Evolutionary conservation across 73 alveolate genomes (phyloP).

Genomic region (Tetrahymena malaccensis): DNA sequence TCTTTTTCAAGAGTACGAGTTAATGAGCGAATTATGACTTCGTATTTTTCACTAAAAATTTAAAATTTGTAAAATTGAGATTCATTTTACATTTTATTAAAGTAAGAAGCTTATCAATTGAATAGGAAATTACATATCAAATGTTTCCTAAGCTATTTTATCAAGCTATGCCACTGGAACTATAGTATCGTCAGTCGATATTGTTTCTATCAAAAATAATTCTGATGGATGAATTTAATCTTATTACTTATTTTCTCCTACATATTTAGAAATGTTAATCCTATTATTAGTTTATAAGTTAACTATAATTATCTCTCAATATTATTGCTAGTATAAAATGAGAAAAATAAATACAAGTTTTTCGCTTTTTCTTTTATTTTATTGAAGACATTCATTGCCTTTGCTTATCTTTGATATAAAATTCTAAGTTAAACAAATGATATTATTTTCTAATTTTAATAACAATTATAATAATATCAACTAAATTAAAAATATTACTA

Average conservation of each 20-base stretch:
- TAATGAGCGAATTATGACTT: not conserved
- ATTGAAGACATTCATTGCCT: not conserved
- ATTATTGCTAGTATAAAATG: not conserved
- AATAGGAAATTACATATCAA: not conserved
- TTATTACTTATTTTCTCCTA: not conserved
- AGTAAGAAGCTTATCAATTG: not conserved
- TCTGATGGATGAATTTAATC: not conserved
- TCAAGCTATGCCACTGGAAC: not conserved
- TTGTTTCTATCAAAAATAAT: not conserved
- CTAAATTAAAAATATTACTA: no score
- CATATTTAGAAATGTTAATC: not conserved
- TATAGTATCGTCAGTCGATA: not conserved
- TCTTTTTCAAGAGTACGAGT: not conserved
- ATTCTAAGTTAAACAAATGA: no score
- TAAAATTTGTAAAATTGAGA: no score
- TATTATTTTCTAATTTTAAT: no score
- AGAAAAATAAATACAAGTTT: not conserved
- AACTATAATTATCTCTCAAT: not conserved
- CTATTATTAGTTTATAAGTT: not conserved
- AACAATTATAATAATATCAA: no score
- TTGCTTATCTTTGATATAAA: not conserved
- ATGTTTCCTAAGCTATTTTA: not conserved
- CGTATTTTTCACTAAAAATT: not conserved
- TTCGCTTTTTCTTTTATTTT: not conserved
- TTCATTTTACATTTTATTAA: no score